Conservation (phyloP, 73 alveolate genomes). For the Halteria grandinella region DNA sequence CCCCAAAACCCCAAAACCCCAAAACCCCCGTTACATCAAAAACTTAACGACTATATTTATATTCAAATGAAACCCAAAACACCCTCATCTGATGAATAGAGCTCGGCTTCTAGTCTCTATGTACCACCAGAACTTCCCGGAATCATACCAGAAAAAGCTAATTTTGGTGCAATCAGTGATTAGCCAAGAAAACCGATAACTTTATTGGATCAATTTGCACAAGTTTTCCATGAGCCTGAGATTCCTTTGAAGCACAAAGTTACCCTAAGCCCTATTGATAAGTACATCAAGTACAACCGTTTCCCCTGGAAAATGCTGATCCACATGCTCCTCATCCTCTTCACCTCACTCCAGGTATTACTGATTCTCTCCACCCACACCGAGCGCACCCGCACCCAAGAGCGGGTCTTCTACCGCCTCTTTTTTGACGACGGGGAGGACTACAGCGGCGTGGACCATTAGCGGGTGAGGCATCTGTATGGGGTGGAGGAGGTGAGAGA, state of each 20-base stretch:
- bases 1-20: too few species aligned
- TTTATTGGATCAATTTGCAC: too few species aligned
- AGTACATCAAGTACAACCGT: conserved; percentile 76
- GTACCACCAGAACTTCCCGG: too few species aligned
- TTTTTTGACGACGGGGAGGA: conserved; percentile 64
- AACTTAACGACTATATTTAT: too few species aligned
- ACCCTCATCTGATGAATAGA: too few species aligned
- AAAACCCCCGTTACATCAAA: too few species aligned
- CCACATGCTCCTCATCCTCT: conserved; percentile 71
- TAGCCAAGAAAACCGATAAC: too few species aligned
- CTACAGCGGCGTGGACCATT: conserved; percentile 59
- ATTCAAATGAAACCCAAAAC: too few species aligned
- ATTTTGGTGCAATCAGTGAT: too few species aligned
- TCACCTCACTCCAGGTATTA: conserved; percentile 74
- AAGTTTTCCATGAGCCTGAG: conserved; percentile 42
- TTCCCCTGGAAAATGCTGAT: conserved; percentile 81
- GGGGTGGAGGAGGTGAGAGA: conserved; percentile 60
- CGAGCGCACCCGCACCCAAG: conserved; percentile 68
- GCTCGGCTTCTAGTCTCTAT: too few species aligned
- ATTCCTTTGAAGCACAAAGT: conserved; percentile 77
- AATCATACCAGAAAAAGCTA: too few species aligned
- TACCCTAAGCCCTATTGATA: conserved; percentile 78
- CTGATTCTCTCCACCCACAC: conserved; percentile 17
- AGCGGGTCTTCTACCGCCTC: conserved; percentile 62
- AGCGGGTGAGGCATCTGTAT: conserved; percentile 62